Base-by-base conservation (phyloP, 2,329 filamentous ascomycete genomes). In the Taxawa tesnikishii region DNA sequence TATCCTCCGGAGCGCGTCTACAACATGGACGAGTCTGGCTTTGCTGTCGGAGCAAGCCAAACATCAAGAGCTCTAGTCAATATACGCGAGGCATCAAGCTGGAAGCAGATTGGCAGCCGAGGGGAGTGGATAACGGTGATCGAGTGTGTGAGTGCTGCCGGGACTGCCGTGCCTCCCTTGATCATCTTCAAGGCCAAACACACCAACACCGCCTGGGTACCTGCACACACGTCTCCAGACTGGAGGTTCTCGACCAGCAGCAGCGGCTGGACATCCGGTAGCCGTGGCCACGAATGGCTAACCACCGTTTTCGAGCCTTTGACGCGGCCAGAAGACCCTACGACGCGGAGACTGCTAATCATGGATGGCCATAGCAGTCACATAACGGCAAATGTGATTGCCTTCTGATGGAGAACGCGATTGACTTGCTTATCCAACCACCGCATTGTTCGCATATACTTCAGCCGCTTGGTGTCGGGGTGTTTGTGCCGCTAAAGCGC, bases 81-180 rank as follows among this genome's bases (percentile, higher is more conserved):
- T 15, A 19, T 39, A n/a, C 37, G 31, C 7, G 33, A 39, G 10
- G 13, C 13, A 8, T 23, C 15, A 5, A 40, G 32, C 21, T 40
- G 16, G 35, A 38, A 40, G 29, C 14, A 21, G 4, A 21, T 38
- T 7, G 7, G 15, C 5, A 26, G 32, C 21, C 15, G 38, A 17
- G 26, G 38, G 31, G 26, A 36, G 37, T 39, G 27, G 32, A 30
- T 40, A 18, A 33, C 32, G 19, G 36, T 32, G 25, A 40, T 40
- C 9, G 36, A 40, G 12, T 40, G 26, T 17, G 13, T 38, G 3
- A 38, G 35, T 21, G 32, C 32, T 15, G 26, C 31, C 10, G 28
- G 31, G 9, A 19, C 18, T 12, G 31, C 38, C 15, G n/a, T 39
- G 4, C 31, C 31, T 10, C 34, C 31, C 6, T 19, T 39, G 11